Conservation (phyloP, 2,329 filamentous ascomycete species). For the Harringtonia aguacate region DNA sequence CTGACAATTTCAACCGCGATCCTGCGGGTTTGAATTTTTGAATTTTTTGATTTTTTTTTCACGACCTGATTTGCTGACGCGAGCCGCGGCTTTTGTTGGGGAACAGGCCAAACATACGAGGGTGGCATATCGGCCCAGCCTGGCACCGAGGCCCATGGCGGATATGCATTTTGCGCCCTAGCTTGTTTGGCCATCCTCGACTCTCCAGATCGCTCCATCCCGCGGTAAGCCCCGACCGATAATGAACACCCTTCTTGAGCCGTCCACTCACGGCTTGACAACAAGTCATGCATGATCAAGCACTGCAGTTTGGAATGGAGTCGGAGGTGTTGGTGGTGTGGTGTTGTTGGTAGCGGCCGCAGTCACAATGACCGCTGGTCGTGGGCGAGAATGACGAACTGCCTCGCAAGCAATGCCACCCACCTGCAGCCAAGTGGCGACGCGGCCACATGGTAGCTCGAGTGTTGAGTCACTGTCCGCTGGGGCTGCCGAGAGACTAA, state of each 20-base stretch:
- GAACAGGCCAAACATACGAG: conserved; percentile 78
- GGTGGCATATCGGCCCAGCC: conserved; percentile 84
- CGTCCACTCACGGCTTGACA: conserved; percentile 25
- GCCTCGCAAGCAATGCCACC: neutral
- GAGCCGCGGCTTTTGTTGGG: neutral
- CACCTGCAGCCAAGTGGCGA: too few relatives aligned
- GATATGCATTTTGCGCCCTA: conserved; percentile 90
- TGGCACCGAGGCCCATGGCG: conserved; percentile 85
- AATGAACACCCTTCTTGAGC: neutral
- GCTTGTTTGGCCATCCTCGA: conserved; percentile 82
- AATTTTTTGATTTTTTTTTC: neutral
- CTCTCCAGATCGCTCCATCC: conserved; percentile 62
- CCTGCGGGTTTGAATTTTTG: neutral
- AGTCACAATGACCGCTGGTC: neutral
- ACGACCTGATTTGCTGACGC: neutral
- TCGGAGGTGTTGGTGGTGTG: conserved; percentile 4
- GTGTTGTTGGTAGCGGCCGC: conserved; percentile 1
- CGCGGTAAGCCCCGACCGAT: conserved; percentile 42
- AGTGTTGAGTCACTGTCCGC: neutral
- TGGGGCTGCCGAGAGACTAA: neutral
- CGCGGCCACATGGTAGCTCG: neutral
- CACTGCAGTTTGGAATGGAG: conserved; percentile 10
- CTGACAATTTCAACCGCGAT: neutral
- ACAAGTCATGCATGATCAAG: conserved; percentile 23
- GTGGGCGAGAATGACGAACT: neutral